Conservation (phyloP, 768 basidiomycete species). For the Termitomyces sp. region DNA sequence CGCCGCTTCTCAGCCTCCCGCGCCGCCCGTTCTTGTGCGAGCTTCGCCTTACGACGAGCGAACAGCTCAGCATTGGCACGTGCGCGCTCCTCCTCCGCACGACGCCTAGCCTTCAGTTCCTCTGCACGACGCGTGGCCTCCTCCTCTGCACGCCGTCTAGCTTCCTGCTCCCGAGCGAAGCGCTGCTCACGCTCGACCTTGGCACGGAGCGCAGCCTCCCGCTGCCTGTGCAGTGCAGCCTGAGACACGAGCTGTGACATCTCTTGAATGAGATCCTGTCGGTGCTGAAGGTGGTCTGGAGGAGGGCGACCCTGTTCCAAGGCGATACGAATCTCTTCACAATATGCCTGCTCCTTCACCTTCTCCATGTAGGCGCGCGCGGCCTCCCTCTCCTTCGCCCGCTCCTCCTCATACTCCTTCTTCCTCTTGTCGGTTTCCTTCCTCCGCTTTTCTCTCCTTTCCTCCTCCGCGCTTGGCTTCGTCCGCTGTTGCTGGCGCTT, state of each 20-base stretch:
- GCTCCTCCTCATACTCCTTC: not conserved
- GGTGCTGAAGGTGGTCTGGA: not conserved
- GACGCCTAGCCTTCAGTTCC: not conserved
- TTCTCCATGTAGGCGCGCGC: not conserved
- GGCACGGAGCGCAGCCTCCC: not conserved
- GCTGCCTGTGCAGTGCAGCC: not conserved
- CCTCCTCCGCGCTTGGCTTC: not conserved
- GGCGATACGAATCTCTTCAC: constrained; percentile 2
- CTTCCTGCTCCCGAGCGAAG: not conserved
- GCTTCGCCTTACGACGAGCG: not conserved
- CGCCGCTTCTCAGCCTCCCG: not conserved
- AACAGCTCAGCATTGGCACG: not conserved
- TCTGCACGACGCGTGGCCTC: not conserved
- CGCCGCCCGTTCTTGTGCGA: not conserved
- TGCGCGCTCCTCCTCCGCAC: not conserved
- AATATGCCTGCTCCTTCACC: not conserved
- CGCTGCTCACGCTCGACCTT: not conserved
- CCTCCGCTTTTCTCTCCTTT: not conserved
- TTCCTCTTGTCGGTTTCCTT: constrained; percentile 1
- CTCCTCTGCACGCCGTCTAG: not conserved
- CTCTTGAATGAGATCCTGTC: constrained; percentile 5
- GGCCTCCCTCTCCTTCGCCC: not conserved
- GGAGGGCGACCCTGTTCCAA: constrained; percentile 2
- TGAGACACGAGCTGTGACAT: not conserved
- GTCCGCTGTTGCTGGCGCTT: not conserved